These are phyloP conservation scores for Westerdykella sp. DNA, from an alignment of 2,329 filamentous ascomycete genomes.

Conservation along the genomic window DNA sequence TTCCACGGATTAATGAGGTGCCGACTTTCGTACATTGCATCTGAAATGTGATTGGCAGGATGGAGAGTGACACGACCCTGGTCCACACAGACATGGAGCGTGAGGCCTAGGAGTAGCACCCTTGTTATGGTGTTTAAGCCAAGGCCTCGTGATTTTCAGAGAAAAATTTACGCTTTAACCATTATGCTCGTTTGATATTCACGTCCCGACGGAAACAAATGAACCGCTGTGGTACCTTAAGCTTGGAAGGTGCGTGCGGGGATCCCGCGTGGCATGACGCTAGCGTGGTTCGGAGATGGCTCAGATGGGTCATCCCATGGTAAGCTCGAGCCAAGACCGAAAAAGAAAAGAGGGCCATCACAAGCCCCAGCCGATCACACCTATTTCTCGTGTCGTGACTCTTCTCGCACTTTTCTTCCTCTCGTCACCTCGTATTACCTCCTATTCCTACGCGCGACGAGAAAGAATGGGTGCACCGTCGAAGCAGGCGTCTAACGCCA, in stretches of 20 bases:
- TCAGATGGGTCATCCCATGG: background rate
- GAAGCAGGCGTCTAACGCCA: slow-evolving; percentile 69
- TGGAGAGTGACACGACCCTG: no score
- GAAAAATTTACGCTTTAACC: no score
- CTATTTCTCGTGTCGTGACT: background rate
- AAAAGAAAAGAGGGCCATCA: slow-evolving; percentile 2
- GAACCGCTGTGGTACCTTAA: background rate
- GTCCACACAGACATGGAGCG: no score
- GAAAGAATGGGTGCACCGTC: slow-evolving; percentile 66
- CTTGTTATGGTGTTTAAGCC: no score
- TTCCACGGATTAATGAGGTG: no score
- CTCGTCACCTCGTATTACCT: slow-evolving; percentile 7
- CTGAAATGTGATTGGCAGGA: no score
- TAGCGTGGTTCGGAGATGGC: background rate
- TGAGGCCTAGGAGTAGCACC: no score
- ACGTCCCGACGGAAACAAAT: no score
- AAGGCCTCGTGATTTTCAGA: no score
- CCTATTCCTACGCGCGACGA: slow-evolving; percentile 3
- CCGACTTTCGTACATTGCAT: no score
- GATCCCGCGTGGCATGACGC: background rate
- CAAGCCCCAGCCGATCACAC: background rate
- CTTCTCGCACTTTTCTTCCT: slow-evolving; percentile 1
- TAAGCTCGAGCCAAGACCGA: slow-evolving; percentile 2
- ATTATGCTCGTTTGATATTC: no score
- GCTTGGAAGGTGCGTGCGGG: background rate